A percentile compares a stretch with the other conserved stretches of the same genome.
phyloP scores from a whole-genome alignment of 2,329 filamentous ascomycete species.

The Hymenoscyphus fructigenus region DNA sequence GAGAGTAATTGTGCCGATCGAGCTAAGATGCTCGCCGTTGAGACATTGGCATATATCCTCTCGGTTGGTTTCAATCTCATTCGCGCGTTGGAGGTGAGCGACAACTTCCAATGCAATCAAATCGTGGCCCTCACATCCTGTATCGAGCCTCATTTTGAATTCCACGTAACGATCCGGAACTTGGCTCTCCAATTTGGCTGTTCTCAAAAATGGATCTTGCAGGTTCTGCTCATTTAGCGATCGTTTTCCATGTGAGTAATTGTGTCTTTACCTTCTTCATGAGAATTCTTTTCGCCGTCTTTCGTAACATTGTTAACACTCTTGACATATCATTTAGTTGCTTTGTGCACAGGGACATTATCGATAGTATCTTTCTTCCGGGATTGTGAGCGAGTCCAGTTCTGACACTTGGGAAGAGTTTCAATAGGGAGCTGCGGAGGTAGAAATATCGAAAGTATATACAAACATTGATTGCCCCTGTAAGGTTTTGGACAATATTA shows the following conservation, averaged over 20 bases:
- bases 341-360: background rate
- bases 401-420: no score
- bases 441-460: background rate
- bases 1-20: background rate
- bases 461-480: background rate
- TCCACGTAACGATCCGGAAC: background rate
- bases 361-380: background rate
- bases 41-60: background rate
- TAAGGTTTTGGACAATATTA: background rate
- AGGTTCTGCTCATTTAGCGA: background rate
- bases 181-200: background rate
- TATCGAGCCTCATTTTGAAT: background rate
- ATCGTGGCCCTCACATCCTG: background rate
- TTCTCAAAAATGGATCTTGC: background rate
- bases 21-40: background rate
- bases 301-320: background rate
- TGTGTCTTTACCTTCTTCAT: background rate
- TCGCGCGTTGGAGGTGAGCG: background rate
- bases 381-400: no score
- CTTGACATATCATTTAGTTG: background rate
- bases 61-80: background rate
- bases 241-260: background rate
- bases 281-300: background rate
- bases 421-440: background rate
- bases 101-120: background rate